These are phyloP conservation scores for Cryptosporidium baileyi DNA, from an alignment of 169 alveolate genomes.

Conservation along the genomic window DNA sequence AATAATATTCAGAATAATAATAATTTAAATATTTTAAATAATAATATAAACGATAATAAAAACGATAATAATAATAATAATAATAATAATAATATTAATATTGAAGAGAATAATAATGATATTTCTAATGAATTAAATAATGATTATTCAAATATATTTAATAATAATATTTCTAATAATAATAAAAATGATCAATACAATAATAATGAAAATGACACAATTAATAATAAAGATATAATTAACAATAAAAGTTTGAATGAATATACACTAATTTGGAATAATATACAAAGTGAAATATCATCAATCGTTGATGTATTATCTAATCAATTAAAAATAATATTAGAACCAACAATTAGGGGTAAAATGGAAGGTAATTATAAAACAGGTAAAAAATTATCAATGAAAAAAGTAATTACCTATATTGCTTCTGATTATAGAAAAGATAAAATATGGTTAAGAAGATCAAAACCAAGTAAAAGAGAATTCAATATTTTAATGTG, in stretches of 20 bases:
- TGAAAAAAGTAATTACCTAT: conserved; percentile 95
- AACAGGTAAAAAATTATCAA: conserved; percentile 94
- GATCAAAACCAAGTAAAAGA: conserved; percentile 95
- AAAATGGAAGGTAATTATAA: conserved; percentile 94
- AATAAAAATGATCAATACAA: conserved; percentile 13
- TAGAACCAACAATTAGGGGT: conserved; percentile 91
- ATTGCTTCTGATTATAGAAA: conserved; percentile 98
- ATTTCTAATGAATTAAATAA: neutral
- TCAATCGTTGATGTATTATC: conserved; percentile 80
- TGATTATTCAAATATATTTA: too few relatives aligned
- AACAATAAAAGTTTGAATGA: conserved; percentile 32
- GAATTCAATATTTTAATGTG: conserved; percentile 94
- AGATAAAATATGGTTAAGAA: conserved; percentile 98
- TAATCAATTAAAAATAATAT: conserved; percentile 87
- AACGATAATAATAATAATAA: conserved; percentile 54
- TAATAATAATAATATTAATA: conserved; percentile 19
- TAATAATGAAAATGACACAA: conserved; percentile 68
- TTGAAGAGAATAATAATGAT: conserved; percentile 2
- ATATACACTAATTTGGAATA: conserved; percentile 64
- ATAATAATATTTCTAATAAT: neutral
- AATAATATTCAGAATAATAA: neutral
- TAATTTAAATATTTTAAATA: conserved; percentile 66
- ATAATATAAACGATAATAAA: conserved; percentile 58
- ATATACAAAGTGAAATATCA: conserved; percentile 73
- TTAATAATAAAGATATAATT: conserved; percentile 70